These are phyloP conservation scores for Rhizopogon roseolus DNA, from an alignment of 768 basidiomycete species.

Conservation along the genomic window DNA sequence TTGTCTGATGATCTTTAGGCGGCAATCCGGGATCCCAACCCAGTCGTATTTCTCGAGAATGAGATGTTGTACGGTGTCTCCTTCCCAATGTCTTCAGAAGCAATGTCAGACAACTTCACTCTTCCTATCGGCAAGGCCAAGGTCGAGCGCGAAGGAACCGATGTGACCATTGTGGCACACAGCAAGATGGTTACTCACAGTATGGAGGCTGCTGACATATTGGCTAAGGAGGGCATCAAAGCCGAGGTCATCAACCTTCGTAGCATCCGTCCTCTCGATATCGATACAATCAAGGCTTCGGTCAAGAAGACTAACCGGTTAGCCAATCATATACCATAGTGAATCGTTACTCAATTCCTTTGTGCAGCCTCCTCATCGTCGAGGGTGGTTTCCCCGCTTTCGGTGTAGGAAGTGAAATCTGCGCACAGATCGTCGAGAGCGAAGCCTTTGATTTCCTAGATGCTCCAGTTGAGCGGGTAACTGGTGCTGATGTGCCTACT, in stretches of 20 bases:
- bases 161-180: slow-evolving; percentile 95
- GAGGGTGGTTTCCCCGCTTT: slow-evolving; percentile 99
- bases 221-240: slow-evolving; percentile 95
- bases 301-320: slow-evolving; percentile 99
- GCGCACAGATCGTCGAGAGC: slow-evolving; percentile 95
- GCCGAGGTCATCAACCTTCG: slow-evolving; percentile 98
- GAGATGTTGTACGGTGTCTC: slow-evolving; percentile 98
- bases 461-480: slow-evolving; percentile 95
- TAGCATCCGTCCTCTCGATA: slow-evolving; percentile 93
- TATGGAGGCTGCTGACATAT: slow-evolving; percentile 87
- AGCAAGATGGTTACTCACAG: slow-evolving; percentile 97
- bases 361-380: slow-evolving; percentile 75
- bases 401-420: slow-evolving; percentile 98
- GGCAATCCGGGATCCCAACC: slow-evolving; percentile 98
- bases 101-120: slow-evolving; percentile 92
- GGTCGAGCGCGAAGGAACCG: slow-evolving; percentile 87
- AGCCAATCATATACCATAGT: slow-evolving; percentile 14
- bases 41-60: slow-evolving; percentile 98
- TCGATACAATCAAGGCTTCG: slow-evolving; percentile 93
- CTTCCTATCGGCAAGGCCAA: slow-evolving; percentile 98
- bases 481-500: slow-evolving; percentile 96
- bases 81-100: slow-evolving; percentile 94
- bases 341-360: slow-evolving; percentile 1
- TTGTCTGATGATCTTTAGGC: slow-evolving; percentile 39
- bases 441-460: slow-evolving; percentile 99